These are phyloP conservation scores for Pilatotrama ljubarskyi DNA, from an alignment of 768 basidiomycete genomes.

Conservation along the genomic window DNA sequence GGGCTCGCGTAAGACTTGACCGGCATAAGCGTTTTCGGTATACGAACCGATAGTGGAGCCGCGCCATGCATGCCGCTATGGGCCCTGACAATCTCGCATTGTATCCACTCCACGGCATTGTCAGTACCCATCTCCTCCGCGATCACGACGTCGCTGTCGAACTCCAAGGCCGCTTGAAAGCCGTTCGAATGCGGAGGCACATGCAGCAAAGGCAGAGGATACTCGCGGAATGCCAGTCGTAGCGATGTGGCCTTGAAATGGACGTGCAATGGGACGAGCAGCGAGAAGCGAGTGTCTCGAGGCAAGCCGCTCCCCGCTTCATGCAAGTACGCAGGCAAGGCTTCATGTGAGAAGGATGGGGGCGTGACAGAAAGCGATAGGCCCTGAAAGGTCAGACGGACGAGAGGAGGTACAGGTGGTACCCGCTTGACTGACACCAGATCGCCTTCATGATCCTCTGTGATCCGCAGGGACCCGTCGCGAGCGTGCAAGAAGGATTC, in stretches of 20 bases:
- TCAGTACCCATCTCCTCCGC: constrained; percentile 82
- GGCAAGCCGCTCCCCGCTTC: constrained; percentile 72
- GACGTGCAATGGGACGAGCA: constrained; percentile 83
- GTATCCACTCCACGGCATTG: constrained; percentile 68
- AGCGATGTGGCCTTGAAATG: constrained; percentile 64
- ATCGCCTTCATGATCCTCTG: constrained; percentile 39
- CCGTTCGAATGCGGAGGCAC: constrained; percentile 53
- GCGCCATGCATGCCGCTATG: constrained; percentile 53
- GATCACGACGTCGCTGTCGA: constrained; percentile 78
- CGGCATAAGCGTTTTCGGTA: constrained; percentile 94
- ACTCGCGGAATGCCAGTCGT: constrained; percentile 74
- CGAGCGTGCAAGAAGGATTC: constrained; percentile 8
- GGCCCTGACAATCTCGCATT: constrained; percentile 62
- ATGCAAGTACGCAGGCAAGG: constrained; percentile 63
- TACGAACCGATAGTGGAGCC: constrained; percentile 52
- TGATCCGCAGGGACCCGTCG: constrained; percentile 3
- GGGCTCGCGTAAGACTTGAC: constrained; percentile 91
- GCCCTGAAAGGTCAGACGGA: constrained; percentile 63
- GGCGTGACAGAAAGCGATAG: constrained; percentile 54
- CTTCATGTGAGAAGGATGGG: constrained; percentile 58
- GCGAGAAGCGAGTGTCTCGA: constrained; percentile 65
- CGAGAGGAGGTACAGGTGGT: constrained; percentile 58
- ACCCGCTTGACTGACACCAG: constrained; percentile 42
- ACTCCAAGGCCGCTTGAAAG: constrained; percentile 51
- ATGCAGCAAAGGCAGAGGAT: constrained; percentile 82